These are phyloP conservation scores for Penicillium cataractarum DNA, from an alignment of 495 filamentous ascomycete genomes.

Conservation along the genomic window DNA sequence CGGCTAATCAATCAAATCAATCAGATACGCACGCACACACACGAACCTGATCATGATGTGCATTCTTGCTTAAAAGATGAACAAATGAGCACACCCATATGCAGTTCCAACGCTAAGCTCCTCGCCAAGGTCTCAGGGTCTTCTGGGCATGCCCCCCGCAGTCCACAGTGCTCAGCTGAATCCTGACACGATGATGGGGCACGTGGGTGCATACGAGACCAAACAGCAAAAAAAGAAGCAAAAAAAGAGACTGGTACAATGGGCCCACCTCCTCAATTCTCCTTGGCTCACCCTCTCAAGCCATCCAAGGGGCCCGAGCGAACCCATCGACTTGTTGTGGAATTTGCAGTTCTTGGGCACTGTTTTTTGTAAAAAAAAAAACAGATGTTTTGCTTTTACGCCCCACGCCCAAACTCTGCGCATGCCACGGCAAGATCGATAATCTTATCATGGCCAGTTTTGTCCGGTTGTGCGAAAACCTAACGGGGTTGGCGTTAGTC, in stretches of 20 bases:
- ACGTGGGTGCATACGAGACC: background rate
- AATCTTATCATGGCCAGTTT: constrained; percentile 24
- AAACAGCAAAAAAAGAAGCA: background rate
- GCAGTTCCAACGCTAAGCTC: background rate
- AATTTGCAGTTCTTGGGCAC: constrained; percentile 1
- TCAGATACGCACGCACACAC: constrained; percentile 1
- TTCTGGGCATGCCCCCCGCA: background rate
- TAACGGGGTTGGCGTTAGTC: constrained; percentile 5
- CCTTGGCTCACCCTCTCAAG: constrained; percentile 2
- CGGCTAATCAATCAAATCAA: constrained; percentile 21
- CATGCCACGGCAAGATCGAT: constrained; percentile 23
- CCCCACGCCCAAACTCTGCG: background rate
- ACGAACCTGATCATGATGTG: background rate
- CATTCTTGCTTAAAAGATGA: background rate
- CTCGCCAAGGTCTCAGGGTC: background rate
- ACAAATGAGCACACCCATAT: background rate
- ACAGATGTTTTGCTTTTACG: constrained; percentile 7
- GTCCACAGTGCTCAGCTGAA: background rate
- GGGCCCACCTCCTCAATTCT: background rate
- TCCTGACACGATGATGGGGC: background rate
- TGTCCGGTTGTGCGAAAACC: constrained; percentile 9
- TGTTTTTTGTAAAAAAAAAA: too few species aligned
- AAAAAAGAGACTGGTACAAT: background rate
- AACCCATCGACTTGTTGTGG: background rate
- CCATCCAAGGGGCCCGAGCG: constrained; percentile 9